phyloP scores from a whole-genome alignment of 2,329 filamentous ascomycete species.

The Magnaporthiopsis rhizophila region DNA sequence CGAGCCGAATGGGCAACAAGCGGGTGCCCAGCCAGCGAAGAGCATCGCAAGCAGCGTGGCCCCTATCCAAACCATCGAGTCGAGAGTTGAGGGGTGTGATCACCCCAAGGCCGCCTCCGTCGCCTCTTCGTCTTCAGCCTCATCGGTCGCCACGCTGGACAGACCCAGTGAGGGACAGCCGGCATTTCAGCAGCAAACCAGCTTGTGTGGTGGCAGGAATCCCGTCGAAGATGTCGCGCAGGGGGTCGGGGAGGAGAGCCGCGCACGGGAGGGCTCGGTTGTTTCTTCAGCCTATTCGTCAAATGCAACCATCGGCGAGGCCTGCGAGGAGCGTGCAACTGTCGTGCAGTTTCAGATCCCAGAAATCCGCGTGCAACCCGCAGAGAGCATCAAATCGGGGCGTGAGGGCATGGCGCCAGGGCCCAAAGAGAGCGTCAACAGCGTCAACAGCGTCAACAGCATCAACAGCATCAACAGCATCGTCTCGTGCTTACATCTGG shows the following conservation, averaged over 20 bases:
- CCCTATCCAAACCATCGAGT: background rate
- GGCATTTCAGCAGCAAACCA: background rate
- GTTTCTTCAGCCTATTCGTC: background rate
- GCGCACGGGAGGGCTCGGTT: background rate
- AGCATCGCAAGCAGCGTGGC: background rate
- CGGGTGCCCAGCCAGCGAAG: background rate
- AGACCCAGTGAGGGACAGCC: background rate
- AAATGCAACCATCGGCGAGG: background rate
- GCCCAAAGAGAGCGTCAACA: background rate
- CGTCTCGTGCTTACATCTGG: background rate
- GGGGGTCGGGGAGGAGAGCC: background rate
- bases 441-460: background rate
- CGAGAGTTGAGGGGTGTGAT: background rate
- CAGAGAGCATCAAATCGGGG: background rate
- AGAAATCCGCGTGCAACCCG: background rate
- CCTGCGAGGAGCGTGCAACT: background rate
- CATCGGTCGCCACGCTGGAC: background rate
- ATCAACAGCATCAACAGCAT: background rate
- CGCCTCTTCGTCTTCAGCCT: background rate
- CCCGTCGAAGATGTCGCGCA: background rate
- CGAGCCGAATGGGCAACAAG: background rate
- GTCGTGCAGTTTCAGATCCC: background rate
- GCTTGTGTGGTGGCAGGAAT: background rate
- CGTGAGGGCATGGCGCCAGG: background rate
- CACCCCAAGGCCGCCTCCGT: background rate